These are phyloP conservation scores for Tripterygium wilfordii DNA, from an alignment of 177 flowering plant species.

Conservation along the genomic window DNA sequence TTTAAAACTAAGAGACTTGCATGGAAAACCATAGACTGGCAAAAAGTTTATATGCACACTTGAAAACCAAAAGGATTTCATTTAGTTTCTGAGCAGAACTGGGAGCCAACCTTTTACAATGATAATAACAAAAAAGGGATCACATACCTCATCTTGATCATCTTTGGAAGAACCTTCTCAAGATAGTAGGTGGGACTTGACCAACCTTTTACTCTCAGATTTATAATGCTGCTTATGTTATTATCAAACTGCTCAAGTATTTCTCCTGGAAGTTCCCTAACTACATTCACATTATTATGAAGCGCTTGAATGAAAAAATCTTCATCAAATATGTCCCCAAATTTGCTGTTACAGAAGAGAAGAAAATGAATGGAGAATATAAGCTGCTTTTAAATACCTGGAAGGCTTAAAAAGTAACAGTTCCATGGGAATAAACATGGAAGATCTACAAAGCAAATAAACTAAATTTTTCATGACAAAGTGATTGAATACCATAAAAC, in stretches of 20 bases:
- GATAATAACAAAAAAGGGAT: background rate
- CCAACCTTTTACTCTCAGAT: conserved; percentile 92
- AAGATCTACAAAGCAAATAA: too few relatives aligned
- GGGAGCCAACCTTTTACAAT: too few relatives aligned
- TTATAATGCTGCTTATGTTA: conserved; percentile 86
- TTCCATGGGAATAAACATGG: too few relatives aligned
- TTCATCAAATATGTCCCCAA: conserved; percentile 95
- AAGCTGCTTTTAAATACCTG: too few relatives aligned
- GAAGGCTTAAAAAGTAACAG: too few relatives aligned
- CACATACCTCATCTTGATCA: conserved; percentile 58
- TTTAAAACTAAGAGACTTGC: too few relatives aligned
- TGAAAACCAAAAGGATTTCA: too few relatives aligned
- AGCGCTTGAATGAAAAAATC: conserved; percentile 76
- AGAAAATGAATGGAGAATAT: background rate
- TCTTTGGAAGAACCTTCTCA: conserved; percentile 81
- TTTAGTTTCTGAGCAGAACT: too few relatives aligned
- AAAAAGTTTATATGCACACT: too few relatives aligned
- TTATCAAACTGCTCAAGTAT: conserved; percentile 66
- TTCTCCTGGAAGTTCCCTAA: conserved; percentile 73
- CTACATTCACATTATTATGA: conserved; percentile 60
- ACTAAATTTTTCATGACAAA: too few relatives aligned
- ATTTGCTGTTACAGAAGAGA: conserved; percentile 57
- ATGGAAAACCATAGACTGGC: too few relatives aligned
- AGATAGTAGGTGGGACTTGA: conserved; percentile 74
- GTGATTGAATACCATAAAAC: too few relatives aligned